phyloP scores from a whole-genome alignment of 768 basidiomycete genomes.

The Podaxis sp. region DNA sequence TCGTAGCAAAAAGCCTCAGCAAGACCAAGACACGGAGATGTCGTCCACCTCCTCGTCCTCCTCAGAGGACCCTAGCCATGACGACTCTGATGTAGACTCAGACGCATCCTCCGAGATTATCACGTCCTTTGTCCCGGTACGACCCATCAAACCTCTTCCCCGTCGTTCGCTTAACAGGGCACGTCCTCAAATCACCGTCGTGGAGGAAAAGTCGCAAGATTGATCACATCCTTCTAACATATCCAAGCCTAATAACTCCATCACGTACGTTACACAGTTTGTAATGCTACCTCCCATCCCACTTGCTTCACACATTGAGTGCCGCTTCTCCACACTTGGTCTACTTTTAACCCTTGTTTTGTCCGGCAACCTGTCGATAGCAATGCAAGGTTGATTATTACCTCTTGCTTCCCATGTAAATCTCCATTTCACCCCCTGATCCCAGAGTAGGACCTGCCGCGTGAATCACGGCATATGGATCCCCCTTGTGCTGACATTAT shows the following conservation, averaged over 20 bases:
- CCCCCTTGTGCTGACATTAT: not conserved
- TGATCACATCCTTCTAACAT: conserved; percentile 1
- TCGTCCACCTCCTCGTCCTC: conserved; percentile 22
- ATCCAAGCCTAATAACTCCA: not conserved
- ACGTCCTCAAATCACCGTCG: conserved; percentile 5
- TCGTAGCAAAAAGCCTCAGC: conserved; percentile 17
- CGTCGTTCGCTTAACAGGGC: conserved; percentile 22
- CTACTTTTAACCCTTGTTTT: conserved; percentile 3
- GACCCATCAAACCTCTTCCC: conserved; percentile 46
- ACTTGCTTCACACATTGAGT: conserved; percentile 10
- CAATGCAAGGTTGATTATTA: conserved; percentile 4
- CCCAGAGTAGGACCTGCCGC: not conserved
- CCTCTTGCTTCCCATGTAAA: conserved; percentile 6
- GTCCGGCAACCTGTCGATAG: not conserved
- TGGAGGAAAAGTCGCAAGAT: conserved; percentile 7
- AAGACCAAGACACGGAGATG: conserved; percentile 26
- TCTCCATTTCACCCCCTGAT: not conserved
- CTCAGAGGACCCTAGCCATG: conserved; percentile 21
- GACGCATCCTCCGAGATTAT: conserved; percentile 35
- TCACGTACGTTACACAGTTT: conserved; percentile 10
- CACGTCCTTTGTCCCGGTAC: conserved; percentile 32
- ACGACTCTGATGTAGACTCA: conserved; percentile 28
- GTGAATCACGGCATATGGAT: not conserved
- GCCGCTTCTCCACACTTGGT: not conserved
- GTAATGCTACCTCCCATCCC: conserved; percentile 8